These are phyloP conservation scores for Plasmodium fragile DNA, from an alignment of 169 alveolate genomes.

Conservation along the genomic window DNA sequence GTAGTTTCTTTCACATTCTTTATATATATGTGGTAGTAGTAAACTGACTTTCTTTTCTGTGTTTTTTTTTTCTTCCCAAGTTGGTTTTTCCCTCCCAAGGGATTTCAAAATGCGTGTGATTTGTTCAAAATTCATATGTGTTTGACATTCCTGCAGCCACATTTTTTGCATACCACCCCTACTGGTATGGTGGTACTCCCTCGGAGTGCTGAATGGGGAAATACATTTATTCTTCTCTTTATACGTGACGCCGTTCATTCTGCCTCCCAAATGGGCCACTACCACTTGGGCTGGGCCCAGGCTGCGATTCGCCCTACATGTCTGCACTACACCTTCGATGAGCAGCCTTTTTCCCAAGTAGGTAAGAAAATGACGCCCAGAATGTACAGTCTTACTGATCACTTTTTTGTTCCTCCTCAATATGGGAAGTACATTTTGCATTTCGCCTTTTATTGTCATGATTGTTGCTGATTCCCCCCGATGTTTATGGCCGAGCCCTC, in stretches of 20 bases:
- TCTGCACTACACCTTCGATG: not conserved
- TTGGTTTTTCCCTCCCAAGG: not conserved
- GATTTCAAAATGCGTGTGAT: slow-evolving; percentile 44
- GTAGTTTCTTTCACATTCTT: slow-evolving; percentile 53
- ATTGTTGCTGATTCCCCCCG: not conserved
- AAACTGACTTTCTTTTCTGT: slow-evolving; percentile 34
- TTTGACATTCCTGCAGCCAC: not conserved
- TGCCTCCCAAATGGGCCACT: not conserved
- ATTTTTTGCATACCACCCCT: not conserved
- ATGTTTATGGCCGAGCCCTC: not conserved
- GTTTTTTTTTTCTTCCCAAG: not conserved
- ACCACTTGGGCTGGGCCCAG: not conserved
- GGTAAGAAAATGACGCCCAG: not conserved
- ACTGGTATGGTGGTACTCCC: not conserved
- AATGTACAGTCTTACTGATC: not conserved
- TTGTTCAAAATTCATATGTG: not conserved
- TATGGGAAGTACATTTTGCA: not conserved
- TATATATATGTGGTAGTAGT: slow-evolving; percentile 53
- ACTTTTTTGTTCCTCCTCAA: not conserved
- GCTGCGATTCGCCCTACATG: not conserved
- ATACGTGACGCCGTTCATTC: not conserved
- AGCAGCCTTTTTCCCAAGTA: not conserved
- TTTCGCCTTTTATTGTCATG: not conserved
- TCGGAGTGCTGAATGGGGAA: not conserved
- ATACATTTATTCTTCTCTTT: not conserved